Conservation (phyloP, 164 flowering plant species). For the Protea cynaroides region DNA sequence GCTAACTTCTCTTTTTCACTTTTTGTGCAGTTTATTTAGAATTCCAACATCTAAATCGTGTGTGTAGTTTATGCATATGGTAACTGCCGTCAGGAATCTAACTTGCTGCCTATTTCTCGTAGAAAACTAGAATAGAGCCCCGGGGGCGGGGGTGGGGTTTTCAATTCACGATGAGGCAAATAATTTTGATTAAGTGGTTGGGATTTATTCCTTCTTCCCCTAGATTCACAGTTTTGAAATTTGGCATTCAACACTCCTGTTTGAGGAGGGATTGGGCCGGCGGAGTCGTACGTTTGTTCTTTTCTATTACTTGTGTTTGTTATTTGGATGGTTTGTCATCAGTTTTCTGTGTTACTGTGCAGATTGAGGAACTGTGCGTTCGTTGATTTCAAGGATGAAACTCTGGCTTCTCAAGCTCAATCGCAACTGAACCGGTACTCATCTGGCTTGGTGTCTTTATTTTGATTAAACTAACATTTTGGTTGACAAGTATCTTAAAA, state of each 20-base stretch:
- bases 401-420: slow-evolving; percentile 70
- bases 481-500: background rate
- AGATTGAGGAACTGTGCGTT: slow-evolving; percentile 89
- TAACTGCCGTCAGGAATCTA: too few relatives aligned
- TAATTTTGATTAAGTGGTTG: too few relatives aligned
- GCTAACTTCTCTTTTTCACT: too few relatives aligned
- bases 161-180: too few relatives aligned
- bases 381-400: slow-evolving; percentile 72
- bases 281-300: background rate
- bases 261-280: background rate
- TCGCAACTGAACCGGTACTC: slow-evolving; percentile 71
- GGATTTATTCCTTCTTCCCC: too few relatives aligned
- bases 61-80: too few relatives aligned
- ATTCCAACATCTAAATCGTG: too few relatives aligned
- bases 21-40: too few relatives aligned
- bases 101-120: too few relatives aligned
- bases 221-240: background rate
- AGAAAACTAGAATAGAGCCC: too few relatives aligned
- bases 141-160: too few relatives aligned
- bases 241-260: too few relatives aligned
- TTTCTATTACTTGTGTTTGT: background rate
- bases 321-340: background rate
- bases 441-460: background rate
- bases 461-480: background rate
- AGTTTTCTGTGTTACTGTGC: slow-evolving; percentile 8